These are phyloP conservation scores for Lepidopterella palustris DNA, from an alignment of 495 filamentous ascomycete species.

Conservation along the genomic window DNA sequence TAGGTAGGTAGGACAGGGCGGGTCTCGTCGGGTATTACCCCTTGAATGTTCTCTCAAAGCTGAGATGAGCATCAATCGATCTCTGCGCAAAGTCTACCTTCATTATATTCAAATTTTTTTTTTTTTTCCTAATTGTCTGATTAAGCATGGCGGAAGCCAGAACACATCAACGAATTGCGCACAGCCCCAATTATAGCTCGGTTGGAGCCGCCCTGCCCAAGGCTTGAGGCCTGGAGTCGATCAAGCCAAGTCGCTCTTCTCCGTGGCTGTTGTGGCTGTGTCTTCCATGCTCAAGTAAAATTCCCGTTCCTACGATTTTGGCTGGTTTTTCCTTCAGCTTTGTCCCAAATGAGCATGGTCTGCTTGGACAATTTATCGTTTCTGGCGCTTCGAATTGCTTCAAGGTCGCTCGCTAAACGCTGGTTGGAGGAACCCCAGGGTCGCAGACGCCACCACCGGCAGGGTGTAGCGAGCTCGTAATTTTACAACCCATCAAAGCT, in stretches of 20 bases:
- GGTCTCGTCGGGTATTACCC: too few species aligned
- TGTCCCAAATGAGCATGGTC: neutral
- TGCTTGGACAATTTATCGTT: neutral
- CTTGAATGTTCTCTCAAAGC: too few species aligned
- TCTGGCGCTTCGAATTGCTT: neutral
- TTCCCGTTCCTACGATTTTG: neutral
- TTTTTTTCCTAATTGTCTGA: too few species aligned
- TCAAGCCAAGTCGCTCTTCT: neutral
- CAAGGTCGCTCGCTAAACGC: neutral
- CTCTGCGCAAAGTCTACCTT: too few species aligned
- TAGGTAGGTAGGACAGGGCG: too few species aligned
- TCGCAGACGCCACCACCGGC: neutral
- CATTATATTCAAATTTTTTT: too few species aligned
- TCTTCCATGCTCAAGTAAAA: neutral
- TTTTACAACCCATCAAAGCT: neutral
- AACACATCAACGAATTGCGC: too few species aligned
- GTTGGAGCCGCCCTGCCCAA: too few species aligned
- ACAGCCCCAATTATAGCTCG: too few species aligned
- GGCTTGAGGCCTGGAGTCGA: too few species aligned
- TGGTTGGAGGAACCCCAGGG: neutral
- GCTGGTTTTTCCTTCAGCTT: neutral
- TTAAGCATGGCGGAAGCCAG: too few species aligned
- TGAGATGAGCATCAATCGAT: too few species aligned
- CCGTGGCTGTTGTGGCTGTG: neutral
- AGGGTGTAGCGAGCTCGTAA: neutral